Evolutionary conservation across 2,329 filamentous ascomycete species (phyloP).

Genomic region (Ceratocystis diversiconidia): DNA sequence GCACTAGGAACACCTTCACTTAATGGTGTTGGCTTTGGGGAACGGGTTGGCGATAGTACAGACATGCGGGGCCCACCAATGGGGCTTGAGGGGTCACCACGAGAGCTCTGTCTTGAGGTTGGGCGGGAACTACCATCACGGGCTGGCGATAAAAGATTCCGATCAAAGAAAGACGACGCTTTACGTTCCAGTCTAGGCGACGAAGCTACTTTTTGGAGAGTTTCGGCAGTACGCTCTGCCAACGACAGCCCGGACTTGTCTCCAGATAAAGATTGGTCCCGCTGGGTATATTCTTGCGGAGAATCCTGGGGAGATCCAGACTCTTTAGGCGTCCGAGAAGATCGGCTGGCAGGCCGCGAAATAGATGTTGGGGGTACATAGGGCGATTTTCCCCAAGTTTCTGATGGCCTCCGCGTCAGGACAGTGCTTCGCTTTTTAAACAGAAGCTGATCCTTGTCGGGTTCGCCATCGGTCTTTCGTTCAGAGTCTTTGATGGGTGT

Average conservation of each 20-base stretch:
- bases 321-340: slow-evolving; percentile 12
- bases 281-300: slow-evolving; percentile 1
- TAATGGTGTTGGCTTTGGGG: slow-evolving; percentile 32
- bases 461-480: not conserved
- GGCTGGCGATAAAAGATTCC: slow-evolving; percentile 21
- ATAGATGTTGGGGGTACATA: slow-evolving; percentile 13
- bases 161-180: slow-evolving; percentile 58
- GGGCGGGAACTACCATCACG: slow-evolving; percentile 25
- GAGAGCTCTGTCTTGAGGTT: slow-evolving; percentile 12
- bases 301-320: slow-evolving; percentile 16
- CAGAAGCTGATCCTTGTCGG: not conserved
- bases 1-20: slow-evolving; percentile 33
- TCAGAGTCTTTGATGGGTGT: slow-evolving; percentile 8
- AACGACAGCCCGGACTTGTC: slow-evolving; percentile 41
- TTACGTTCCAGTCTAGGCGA: slow-evolving; percentile 57
- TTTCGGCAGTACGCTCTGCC: slow-evolving; percentile 75
- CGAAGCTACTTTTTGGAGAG: slow-evolving; percentile 60
- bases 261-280: slow-evolving; percentile 13
- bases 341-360: slow-evolving; percentile 6
- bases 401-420: slow-evolving; percentile 25
- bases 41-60: slow-evolving; percentile 27
- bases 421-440: slow-evolving; percentile 19
- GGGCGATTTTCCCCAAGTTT: slow-evolving; percentile 18
- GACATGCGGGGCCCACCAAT: slow-evolving; percentile 37
- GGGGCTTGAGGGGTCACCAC: slow-evolving; percentile 29